Evolutionary conservation across 108 stramenopile species (phyloP).

Genomic region (Schizochytrium sp.): DNA sequence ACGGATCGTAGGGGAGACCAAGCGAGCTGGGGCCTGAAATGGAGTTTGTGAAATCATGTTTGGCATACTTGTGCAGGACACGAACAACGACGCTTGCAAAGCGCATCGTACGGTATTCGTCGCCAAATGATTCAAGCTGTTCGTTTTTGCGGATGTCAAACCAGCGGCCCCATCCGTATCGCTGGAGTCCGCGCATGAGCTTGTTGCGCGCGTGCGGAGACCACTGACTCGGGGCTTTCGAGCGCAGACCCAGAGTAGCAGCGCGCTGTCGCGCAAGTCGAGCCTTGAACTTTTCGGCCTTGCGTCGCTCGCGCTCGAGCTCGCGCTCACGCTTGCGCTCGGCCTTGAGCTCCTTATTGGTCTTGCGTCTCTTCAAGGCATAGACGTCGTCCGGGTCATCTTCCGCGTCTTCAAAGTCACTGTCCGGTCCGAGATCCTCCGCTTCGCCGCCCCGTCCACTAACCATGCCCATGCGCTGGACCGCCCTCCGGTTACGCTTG

Average conservation of each 20-base stretch:
- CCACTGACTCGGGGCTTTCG: not conserved
- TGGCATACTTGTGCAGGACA: not conserved
- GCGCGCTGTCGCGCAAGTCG: not conserved
- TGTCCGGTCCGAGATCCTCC: not conserved
- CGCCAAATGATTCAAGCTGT: not conserved
- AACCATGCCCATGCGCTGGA: constrained; percentile 9
- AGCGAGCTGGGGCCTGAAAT: not conserved
- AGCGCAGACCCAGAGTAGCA: not conserved
- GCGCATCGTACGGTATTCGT: not conserved
- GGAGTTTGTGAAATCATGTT: not conserved
- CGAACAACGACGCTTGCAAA: not conserved
- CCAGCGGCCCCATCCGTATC: not conserved
- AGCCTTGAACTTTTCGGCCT: not conserved
- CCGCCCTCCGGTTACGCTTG: not conserved
- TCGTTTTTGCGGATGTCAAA: not conserved
- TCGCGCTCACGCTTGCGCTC: not conserved
- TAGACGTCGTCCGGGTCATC: not conserved
- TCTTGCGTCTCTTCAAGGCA: not conserved
- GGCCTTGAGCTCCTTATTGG: not conserved
- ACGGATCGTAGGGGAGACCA: not conserved
- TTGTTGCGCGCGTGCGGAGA: not conserved
- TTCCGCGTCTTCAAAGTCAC: not conserved
- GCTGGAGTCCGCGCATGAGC: not conserved
- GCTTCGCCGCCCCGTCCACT: not conserved
- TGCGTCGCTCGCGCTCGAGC: not conserved